Percentiles rank a stretch among this genome's conserved stretches.
phyloP scores from a whole-genome alignment of 805 yeast species.

The Yarrowia sp. region DNA sequence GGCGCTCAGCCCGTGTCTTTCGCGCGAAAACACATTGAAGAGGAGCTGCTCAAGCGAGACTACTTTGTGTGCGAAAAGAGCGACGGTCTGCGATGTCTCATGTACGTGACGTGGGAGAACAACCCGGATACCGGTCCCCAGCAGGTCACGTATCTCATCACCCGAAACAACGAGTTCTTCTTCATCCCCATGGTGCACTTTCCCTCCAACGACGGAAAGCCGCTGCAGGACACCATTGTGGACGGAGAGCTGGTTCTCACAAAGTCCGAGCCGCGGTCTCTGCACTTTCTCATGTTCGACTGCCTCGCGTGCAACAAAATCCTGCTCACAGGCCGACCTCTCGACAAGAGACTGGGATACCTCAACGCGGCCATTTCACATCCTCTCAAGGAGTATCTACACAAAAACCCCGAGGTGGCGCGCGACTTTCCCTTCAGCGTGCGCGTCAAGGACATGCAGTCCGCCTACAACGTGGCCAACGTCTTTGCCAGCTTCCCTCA shows the following conservation, averaged over 20 bases:
- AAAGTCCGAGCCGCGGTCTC: slow-evolving; percentile 45
- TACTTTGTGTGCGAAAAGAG: slow-evolving; percentile 94
- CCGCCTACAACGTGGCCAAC: slow-evolving; percentile 71
- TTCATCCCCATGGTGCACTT: slow-evolving; percentile 77
- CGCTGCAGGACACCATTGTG: slow-evolving; percentile 82
- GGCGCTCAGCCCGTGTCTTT: slow-evolving; percentile 97
- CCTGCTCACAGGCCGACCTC: slow-evolving; percentile 62
- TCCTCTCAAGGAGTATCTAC: slow-evolving; percentile 74
- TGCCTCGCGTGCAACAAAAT: slow-evolving; percentile 75
- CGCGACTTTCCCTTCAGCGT: slow-evolving; percentile 79
- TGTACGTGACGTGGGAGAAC: slow-evolving; percentile 56
- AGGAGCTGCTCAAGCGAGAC: slow-evolving; percentile 64
- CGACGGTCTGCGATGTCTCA: slow-evolving; percentile 84
- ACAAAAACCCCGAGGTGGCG: slow-evolving; percentile 68
- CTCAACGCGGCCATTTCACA: slow-evolving; percentile 74
- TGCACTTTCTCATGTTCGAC: slow-evolving; percentile 82
- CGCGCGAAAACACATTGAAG: slow-evolving; percentile 64
- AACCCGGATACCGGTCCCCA: slow-evolving; percentile 45
- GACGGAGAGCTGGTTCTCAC: slow-evolving; percentile 88
- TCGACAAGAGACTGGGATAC: slow-evolving; percentile 83
- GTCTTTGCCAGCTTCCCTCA: slow-evolving; percentile 66
- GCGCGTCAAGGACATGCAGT: slow-evolving; percentile 83
- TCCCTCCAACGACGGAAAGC: slow-evolving; percentile 56
- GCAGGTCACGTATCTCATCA: slow-evolving; percentile 85
- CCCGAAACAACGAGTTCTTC: slow-evolving; percentile 83